These are phyloP conservation scores for Cryptococcus sp. DNA, from an alignment of 1,284 basidiomycete species.

Conservation along the genomic window DNA sequence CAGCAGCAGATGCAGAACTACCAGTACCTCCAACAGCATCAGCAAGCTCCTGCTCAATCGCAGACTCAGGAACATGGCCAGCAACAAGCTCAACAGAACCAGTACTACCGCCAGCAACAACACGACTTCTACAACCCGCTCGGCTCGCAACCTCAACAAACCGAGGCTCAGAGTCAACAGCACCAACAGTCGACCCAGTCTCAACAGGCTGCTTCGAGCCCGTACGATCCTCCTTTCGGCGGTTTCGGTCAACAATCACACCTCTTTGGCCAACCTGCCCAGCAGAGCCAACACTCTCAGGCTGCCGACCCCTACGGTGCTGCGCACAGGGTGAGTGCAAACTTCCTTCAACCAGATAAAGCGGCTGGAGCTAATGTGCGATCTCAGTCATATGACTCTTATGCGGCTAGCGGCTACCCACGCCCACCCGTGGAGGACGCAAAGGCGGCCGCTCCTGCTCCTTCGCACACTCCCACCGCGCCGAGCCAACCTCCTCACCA, in stretches of 20 bases:
- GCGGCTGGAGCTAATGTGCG: not conserved
- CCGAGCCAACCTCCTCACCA: slow-evolving; percentile 49
- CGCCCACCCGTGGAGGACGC: slow-evolving; percentile 47
- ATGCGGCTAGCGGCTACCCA: slow-evolving; percentile 49
- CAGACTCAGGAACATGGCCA: slow-evolving; percentile 25
- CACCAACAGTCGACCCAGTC: slow-evolving; percentile 28
- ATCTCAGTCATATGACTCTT: slow-evolving; percentile 49
- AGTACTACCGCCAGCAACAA: slow-evolving; percentile 40
- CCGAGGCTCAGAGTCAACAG: slow-evolving; percentile 26
- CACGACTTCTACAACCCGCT: slow-evolving; percentile 36
- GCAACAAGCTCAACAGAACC: slow-evolving; percentile 28
- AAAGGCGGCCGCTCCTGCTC: slow-evolving; percentile 39
- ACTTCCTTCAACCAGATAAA: not conserved
- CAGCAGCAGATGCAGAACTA: slow-evolving; percentile 48
- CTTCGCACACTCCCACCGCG: slow-evolving; percentile 42
- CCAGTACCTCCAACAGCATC: slow-evolving; percentile 33
- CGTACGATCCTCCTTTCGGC: slow-evolving; percentile 24
- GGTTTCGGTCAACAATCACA: slow-evolving; percentile 26
- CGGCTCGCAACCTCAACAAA: slow-evolving; percentile 27
- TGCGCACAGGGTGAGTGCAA: slow-evolving; percentile 28
- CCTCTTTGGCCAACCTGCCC: slow-evolving; percentile 28
- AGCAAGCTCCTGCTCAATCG: slow-evolving; percentile 24
- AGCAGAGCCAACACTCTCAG: slow-evolving; percentile 32
- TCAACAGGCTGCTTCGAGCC: slow-evolving; percentile 31
- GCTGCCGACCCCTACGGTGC: slow-evolving; percentile 29